A percentile compares a stretch with the other conserved stretches of the same genome.
These are phyloP conservation scores for Dryas octopetala DNA, from an alignment of 306 rosid species.

Conservation along the genomic window DNA sequence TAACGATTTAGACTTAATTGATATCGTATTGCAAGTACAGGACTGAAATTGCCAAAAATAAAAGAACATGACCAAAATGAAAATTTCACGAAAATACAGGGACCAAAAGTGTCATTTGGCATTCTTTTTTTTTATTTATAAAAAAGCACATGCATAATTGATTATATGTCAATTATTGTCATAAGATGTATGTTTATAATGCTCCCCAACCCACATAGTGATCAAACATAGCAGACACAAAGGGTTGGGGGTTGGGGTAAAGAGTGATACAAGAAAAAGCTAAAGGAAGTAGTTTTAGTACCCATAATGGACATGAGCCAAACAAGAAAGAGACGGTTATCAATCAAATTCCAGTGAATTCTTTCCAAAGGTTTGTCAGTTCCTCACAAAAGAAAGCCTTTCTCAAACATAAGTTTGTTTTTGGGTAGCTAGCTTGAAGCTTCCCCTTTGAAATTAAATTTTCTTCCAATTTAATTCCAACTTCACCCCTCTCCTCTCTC, in stretches of 20 bases:
- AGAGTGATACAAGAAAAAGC: slow-evolving; percentile 24
- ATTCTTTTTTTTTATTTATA: too few species aligned
- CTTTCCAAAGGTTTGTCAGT: slow-evolving; percentile 50
- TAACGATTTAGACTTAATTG: too few species aligned
- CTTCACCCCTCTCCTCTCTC: not conserved
- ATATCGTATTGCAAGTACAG: too few species aligned
- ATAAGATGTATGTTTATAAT: not conserved
- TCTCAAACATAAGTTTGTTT: slow-evolving; percentile 37
- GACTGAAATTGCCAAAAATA: too few species aligned
- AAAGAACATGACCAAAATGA: too few species aligned
- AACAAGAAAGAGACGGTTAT: slow-evolving; percentile 59
- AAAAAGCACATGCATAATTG: too few species aligned
- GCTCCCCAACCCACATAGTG: not conserved
- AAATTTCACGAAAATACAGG: too few species aligned
- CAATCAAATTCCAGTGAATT: slow-evolving; percentile 41
- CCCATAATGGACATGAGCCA: slow-evolving; percentile 57
- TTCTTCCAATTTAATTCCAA: too few species aligned
- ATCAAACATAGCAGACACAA: slow-evolving; percentile 16
- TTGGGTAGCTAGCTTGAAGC: slow-evolving; percentile 18
- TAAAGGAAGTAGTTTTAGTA: slow-evolving; percentile 17
- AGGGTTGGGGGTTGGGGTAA: slow-evolving; percentile 14
- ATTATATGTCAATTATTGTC: too few species aligned
- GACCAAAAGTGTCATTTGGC: too few species aligned
- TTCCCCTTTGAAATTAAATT: too few species aligned
- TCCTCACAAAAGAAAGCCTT: slow-evolving; percentile 43